Evolutionary conservation across 208 protist genomes (phyloP), one percentile per base, ranked within the genome.

Genomic region (Trichomonas tenax): DNA sequence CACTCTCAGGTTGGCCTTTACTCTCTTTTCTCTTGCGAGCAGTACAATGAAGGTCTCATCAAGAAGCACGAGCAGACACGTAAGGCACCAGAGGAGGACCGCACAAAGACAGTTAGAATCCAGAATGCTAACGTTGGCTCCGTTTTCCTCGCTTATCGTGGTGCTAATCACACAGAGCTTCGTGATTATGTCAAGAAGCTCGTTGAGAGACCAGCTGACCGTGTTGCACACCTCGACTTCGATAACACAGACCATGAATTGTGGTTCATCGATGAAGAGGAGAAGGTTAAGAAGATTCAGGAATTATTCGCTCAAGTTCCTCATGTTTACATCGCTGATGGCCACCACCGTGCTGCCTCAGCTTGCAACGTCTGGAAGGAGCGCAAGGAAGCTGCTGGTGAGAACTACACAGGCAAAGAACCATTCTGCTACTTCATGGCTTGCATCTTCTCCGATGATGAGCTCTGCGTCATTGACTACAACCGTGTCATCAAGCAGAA

Each of bases 341-440:
- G 93, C 23, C 93, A 96, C 40, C 93, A 96, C 36, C 31, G 93
- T 41, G 21, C 40, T 48, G 93, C 93, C 41, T 82, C 49, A 34
- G 93, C 93, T 36, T 96, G 41, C 31, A 63, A 81, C 63, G 49
- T 96, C 26, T 96, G 63, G 11, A 40, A 96, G 36, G 40, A 96
- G 49, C 36, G 93, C 10, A 63, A 81, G 23, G 49, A 34, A 82
- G 93, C 11, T 10, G 46, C 51, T 40, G 89, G 49, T 38, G 51
- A 96, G 14, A 6, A 36, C 0, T 96, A 45, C 36, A 72, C 10
- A n/a, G 93, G 93, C 9, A 40, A 81, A 81, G 93, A 96, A 82
- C 49, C 93, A 46, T 96, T 45, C 49, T 82, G 51, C 93, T 96
- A 96, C 63, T 96, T 96, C 49, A 34, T 96, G 46, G 93, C 93